Evolutionary conservation across 306 rosid genomes (phyloP).

Genomic region (Ochetophila trinervis): DNA sequence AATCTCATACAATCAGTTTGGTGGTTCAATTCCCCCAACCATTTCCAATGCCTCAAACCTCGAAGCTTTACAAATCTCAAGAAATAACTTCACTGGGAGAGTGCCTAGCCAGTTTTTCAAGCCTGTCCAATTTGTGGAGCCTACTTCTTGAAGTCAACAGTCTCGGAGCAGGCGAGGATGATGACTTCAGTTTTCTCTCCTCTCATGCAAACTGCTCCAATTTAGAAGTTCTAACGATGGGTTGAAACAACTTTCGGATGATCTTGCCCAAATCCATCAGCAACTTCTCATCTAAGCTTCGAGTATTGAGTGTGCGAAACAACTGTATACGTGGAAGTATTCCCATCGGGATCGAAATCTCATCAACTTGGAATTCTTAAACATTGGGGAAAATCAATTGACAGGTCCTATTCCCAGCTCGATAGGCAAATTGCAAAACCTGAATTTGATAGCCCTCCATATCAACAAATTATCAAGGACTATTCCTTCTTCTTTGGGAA

Average conservation of each 20-base stretch:
- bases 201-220: conserved; percentile 24
- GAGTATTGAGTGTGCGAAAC: no score
- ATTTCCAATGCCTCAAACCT: conserved; percentile 30
- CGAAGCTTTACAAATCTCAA: not conserved
- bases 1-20: conserved; percentile 27
- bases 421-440: conserved; percentile 1
- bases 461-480: conserved; percentile 5
- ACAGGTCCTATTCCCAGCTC: conserved; percentile 22
- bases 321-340: conserved; percentile 33
- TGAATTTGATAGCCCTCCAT: not conserved
- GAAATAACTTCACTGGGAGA: conserved; percentile 13
- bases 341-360: no score
- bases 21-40: conserved; percentile 24
- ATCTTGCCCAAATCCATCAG: conserved; percentile 8
- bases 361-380: no score
- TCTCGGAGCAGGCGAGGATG: conserved; percentile 20
- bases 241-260: conserved; percentile 28
- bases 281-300: conserved; percentile 30
- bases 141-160: not conserved
- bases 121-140: not conserved
- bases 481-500: conserved; percentile 33
- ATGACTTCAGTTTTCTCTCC: conserved; percentile 24
- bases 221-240: not conserved
- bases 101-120: conserved; percentile 22
- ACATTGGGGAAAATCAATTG: no score